Conservation (phyloP, 2,329 filamentous ascomycete species). For the Colletotrichum tabaci region DNA sequence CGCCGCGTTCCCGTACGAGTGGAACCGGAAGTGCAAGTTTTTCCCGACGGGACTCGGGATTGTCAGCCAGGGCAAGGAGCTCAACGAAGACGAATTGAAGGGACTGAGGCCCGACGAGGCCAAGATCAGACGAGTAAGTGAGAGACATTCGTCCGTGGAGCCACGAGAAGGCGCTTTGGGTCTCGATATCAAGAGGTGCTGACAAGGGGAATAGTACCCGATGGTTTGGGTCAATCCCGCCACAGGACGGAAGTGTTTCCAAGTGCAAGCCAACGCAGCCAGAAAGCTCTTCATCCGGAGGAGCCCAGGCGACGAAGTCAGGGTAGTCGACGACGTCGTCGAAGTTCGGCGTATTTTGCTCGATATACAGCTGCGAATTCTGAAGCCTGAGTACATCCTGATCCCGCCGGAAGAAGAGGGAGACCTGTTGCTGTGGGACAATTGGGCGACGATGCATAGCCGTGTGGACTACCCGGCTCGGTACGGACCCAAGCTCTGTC, state of each 20-base stretch:
- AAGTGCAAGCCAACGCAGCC: constrained; percentile 59
- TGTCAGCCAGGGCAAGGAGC: constrained; percentile 55
- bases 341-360: constrained; percentile 55
- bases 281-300: constrained; percentile 57
- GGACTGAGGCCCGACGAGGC: constrained; percentile 43
- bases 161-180: neutral
- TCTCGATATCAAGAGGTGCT: no score
- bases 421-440: constrained; percentile 62
- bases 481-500: constrained; percentile 20
- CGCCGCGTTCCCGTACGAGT: constrained; percentile 60
- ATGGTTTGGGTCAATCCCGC: constrained; percentile 63
- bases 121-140: constrained; percentile 49
- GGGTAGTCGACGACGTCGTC: constrained; percentile 55
- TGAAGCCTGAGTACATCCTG: constrained; percentile 60
- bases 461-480: constrained; percentile 58
- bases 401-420: constrained; percentile 57
- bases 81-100: constrained; percentile 53
- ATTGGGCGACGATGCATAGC: constrained; percentile 59
- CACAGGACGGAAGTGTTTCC: constrained; percentile 58
- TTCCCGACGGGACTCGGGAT: constrained; percentile 58
- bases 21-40: constrained; percentile 58
- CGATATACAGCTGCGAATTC: constrained; percentile 55
- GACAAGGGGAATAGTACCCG: constrained; percentile 50
- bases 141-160: neutral
- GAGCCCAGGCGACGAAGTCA: constrained; percentile 50